phyloP scores from a whole-genome alignment of 1,139 yeast genomes.

The Candida sanyaensis region DNA sequence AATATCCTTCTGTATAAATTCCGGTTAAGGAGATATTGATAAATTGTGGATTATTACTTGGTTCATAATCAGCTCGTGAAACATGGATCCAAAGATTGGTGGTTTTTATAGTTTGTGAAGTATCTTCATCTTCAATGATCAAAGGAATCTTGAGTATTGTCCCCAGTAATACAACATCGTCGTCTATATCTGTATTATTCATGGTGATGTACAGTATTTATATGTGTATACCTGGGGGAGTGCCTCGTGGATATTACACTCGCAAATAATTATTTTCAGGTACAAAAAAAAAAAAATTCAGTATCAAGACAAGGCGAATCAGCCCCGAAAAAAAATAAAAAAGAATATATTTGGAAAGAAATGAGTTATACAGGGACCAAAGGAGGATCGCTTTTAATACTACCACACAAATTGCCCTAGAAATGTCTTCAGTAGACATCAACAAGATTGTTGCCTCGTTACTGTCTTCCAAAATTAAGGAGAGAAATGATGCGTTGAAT shows the following conservation, averaged over 20 bases:
- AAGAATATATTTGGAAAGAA: too few relatives aligned
- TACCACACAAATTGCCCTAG: background rate
- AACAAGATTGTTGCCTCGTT: slow-evolving; percentile 18
- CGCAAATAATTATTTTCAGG: background rate
- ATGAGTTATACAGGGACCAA: background rate
- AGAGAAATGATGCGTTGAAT: slow-evolving; percentile 52
- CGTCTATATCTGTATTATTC: background rate
- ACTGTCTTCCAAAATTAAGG: slow-evolving; percentile 51
- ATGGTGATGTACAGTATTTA: background rate
- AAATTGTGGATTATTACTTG: slow-evolving; percentile 15
- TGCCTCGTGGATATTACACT: background rate
- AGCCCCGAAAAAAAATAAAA: background rate
- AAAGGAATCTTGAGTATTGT: slow-evolving; percentile 14
- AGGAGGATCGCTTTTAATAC: background rate
- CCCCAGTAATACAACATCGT: slow-evolving; percentile 8
- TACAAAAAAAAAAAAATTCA: background rate
- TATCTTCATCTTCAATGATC: slow-evolving; percentile 11
- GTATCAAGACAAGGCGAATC: background rate
- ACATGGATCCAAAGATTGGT: slow-evolving; percentile 15
- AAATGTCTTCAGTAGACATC: slow-evolving; percentile 14
- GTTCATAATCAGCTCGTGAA: slow-evolving; percentile 11
- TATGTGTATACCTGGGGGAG: background rate
- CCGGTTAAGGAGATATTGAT: slow-evolving; percentile 15
- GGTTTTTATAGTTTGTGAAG: slow-evolving; percentile 7
- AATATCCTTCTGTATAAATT: slow-evolving; percentile 15